phyloP scores from a whole-genome alignment of 1,284 basidiomycete species.

The Phellopilus nigrolimitatus region DNA sequence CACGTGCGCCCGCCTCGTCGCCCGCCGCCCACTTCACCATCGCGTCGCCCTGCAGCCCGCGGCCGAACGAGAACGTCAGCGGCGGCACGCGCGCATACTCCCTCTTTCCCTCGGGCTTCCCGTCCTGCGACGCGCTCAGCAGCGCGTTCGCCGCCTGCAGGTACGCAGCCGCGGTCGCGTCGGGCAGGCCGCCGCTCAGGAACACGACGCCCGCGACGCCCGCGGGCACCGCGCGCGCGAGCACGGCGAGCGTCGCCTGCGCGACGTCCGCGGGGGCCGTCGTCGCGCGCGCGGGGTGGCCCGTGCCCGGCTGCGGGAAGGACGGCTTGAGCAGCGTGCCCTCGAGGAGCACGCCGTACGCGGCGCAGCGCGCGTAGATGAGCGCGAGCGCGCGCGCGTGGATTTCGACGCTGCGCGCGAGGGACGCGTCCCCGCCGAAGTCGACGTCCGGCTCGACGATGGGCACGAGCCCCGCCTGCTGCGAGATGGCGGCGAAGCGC shows the following conservation, averaged over 20 bases:
- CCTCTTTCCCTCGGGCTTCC: constrained; percentile 9
- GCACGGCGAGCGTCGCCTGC: constrained; percentile 41
- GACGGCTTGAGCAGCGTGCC: constrained; percentile 48
- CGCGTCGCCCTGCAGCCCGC: constrained; percentile 45
- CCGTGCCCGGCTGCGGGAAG: constrained; percentile 45
- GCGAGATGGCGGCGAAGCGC: constrained; percentile 42
- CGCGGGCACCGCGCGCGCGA: constrained; percentile 42
- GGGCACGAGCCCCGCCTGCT: constrained; percentile 46
- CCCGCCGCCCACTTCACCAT: constrained; percentile 42
- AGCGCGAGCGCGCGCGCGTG: constrained; percentile 40
- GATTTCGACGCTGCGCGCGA: constrained; percentile 42
- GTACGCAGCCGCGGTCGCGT: constrained; percentile 20
- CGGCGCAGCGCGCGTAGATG: constrained; percentile 42
- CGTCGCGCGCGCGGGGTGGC: constrained; percentile 35
- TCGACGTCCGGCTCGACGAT: constrained; percentile 52
- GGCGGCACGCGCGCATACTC: constrained; percentile 36
- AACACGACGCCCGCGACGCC: constrained; percentile 47
- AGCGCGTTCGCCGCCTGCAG: constrained; percentile 23
- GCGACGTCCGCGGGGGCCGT: constrained; percentile 41
- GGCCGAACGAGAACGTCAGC: constrained; percentile 46
- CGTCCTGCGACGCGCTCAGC: background rate
- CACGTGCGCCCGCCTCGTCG: constrained; percentile 37
- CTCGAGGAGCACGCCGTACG: constrained; percentile 47
- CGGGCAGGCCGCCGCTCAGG: constrained; percentile 37
- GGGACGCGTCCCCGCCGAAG: constrained; percentile 42